phyloP scores from a whole-genome alignment of 2,329 filamentous ascomycete genomes.

The Colletotrichum nymphaeae region DNA sequence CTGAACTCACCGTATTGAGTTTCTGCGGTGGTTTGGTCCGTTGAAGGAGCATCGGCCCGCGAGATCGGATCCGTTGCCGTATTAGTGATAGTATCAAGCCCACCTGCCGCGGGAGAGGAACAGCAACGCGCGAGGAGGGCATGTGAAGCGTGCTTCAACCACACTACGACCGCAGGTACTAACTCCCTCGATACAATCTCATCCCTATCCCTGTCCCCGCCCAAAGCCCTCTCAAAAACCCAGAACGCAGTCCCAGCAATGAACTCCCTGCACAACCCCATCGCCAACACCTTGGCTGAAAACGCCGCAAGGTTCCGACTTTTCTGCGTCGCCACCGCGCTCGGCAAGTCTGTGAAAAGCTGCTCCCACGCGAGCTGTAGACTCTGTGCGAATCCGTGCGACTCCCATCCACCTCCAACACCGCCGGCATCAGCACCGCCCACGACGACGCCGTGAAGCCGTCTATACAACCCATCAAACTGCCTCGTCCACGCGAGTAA shows the following conservation, averaged over 20 bases:
- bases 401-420: not conserved
- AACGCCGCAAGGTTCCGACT: not conserved
- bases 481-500: not conserved
- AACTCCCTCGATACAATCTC: not conserved
- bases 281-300: not conserved
- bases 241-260: not conserved
- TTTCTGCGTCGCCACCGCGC: not conserved
- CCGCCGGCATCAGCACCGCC: too few species aligned
- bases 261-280: not conserved
- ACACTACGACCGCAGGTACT: not conserved
- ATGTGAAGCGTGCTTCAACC: not conserved
- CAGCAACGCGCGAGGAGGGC: not conserved
- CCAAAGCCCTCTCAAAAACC: not conserved
- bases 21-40: not conserved
- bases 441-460: not conserved
- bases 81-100: too few species aligned
- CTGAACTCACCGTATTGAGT: not conserved
- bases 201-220: fast-evolving
- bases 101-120: not conserved
- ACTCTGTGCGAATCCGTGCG: not conserved
- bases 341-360: not conserved
- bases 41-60: not conserved
- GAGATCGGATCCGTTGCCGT: not conserved
- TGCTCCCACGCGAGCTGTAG: not conserved
- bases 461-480: not conserved